Conservation (phyloP, 108 stramenopile genomes). For the Skeletonema grethae region DNA sequence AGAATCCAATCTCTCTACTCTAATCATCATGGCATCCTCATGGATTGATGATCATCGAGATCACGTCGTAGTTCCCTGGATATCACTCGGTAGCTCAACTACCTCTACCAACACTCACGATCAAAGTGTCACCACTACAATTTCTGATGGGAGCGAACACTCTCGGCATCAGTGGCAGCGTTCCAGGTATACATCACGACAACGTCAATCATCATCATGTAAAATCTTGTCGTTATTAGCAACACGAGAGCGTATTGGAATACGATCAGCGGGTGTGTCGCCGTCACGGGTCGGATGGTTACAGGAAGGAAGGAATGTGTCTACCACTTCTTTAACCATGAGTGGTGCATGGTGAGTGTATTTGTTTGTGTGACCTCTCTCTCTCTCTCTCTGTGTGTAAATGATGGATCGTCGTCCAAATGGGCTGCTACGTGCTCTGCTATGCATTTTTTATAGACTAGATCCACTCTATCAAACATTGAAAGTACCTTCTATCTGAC, state of each 20-base stretch:
- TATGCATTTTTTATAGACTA: too few species aligned
- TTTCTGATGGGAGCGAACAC: not conserved
- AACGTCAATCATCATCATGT: not conserved
- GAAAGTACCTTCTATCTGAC: not conserved
- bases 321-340: constrained; percentile 5
- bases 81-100: not conserved
- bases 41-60: constrained; percentile 1
- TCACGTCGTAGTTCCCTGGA: constrained; percentile 6
- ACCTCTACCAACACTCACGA: not conserved
- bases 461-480: not conserved
- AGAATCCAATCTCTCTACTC: too few species aligned
- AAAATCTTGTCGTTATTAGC: constrained; percentile 11
- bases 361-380: not conserved
- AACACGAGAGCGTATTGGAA: constrained; percentile 32
- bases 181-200: not conserved
- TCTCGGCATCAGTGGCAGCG: not conserved
- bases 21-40: not conserved
- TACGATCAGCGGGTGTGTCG: not conserved
- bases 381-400: not conserved
- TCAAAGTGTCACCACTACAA: not conserved
- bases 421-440: not conserved
- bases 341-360: constrained; percentile 21
- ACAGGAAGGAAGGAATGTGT: constrained; percentile 6
- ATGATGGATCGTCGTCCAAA: too few species aligned
- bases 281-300: constrained; percentile 8